Evolutionary conservation across 805 yeast genomes (phyloP).

Genomic region (Cyberlindnera maritima): DNA sequence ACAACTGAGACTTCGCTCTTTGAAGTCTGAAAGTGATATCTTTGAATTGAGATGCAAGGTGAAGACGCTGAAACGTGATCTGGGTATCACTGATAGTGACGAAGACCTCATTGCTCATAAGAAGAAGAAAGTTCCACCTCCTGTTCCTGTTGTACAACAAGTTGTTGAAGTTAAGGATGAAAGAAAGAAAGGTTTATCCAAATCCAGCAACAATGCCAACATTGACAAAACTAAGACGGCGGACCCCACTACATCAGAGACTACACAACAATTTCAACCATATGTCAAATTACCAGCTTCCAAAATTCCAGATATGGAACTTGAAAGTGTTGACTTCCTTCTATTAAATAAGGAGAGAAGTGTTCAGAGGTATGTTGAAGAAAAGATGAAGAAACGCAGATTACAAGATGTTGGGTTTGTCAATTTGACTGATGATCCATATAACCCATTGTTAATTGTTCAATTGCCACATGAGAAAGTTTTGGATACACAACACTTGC

Average conservation of each 20-base stretch:
- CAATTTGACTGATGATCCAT: constrained; percentile 84
- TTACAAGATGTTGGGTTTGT: constrained; percentile 66
- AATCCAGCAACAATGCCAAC: constrained; percentile 15
- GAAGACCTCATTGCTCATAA: constrained; percentile 78
- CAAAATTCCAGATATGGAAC: constrained; percentile 88
- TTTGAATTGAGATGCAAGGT: constrained; percentile 73
- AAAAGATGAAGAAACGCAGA: constrained; percentile 70
- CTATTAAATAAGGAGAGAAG: constrained; percentile 72
- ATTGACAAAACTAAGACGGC: constrained; percentile 16
- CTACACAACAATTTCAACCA: constrained; percentile 50
- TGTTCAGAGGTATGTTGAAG: constrained; percentile 80
- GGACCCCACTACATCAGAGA: constrained; percentile 19
- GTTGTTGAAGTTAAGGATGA: constrained; percentile 10
- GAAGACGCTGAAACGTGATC: constrained; percentile 69
- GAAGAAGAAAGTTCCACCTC: constrained; percentile 47
- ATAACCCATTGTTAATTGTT: constrained; percentile 75
- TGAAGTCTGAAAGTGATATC: constrained; percentile 60
- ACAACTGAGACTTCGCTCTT: constrained; percentile 53
- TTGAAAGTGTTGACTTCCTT: constrained; percentile 77
- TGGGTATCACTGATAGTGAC: constrained; percentile 80
- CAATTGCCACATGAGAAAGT: constrained; percentile 47
- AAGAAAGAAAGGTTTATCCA: constrained; percentile 22
- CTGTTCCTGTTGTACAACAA: constrained; percentile 6
- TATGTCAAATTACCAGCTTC: constrained; percentile 87
- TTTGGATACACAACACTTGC: constrained; percentile 61